Base-by-base conservation (phyloP, 2,329 filamentous ascomycete species). In the Colletotrichum abscissum region DNA sequence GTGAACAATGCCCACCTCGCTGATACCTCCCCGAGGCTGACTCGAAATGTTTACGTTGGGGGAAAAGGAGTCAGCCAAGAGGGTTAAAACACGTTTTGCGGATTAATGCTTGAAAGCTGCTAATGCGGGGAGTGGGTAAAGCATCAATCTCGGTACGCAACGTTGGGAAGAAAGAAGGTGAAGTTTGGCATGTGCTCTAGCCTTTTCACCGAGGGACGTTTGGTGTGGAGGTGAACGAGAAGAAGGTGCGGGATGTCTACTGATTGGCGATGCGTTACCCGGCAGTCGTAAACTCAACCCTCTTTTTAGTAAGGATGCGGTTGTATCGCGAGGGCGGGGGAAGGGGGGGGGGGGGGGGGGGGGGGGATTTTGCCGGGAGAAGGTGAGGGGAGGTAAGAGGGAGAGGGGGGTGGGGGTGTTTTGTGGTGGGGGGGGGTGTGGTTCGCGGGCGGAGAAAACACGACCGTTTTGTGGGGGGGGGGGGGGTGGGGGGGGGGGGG, bases 121-220 rank as follows among this genome's bases (percentile, higher is more conserved):
- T 22, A 9, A 12, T 64, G 60, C 33, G 22, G 67, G 62, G 55
- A 35, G 26, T 8, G 38, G 35, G 26, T 67, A 58, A 65, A 60
- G 33, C 33, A 46, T 57, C 42, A 65, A 60, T 73, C 62, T 66
- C 71, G 71, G 60, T 22, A 72, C 24, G 52, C 52, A 46, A n/a
- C 24, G 38, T 63, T 30, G 33, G 24, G n/a, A 22, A 8, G 22
- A 7, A 9, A 16, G 33, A 30, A 35, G 33, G 11, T 33, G 4
- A 16, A 22, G n/a, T 38, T 35, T 63, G 57, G 16, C 70, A 73
- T 65, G 70, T 73, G 70, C 70, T 70, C 69, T 55, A 28, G 4
- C 28, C 19, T 33, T 33, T 24, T 16, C 33, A 42, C 24, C 19
- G 49, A 49, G 42, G 42, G 42, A 49, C 19, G 19, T 19, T 4